phyloP scores from a whole-genome alignment of 352 stramenopile species.

The Phytophthora sojae region DNA sequence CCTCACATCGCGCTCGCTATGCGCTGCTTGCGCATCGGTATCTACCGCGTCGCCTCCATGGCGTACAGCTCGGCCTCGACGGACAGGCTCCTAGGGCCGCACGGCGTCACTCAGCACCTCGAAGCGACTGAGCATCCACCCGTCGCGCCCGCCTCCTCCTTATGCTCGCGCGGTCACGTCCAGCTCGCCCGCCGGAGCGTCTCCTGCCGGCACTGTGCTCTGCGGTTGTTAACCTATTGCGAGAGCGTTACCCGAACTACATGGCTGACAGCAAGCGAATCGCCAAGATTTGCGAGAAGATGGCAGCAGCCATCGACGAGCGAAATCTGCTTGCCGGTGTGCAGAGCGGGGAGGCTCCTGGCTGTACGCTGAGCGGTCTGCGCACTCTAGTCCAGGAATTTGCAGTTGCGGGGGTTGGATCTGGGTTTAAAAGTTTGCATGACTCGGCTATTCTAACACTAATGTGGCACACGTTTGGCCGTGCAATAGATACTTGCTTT shows the following conservation, averaged over 20 bases:
- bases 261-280: constrained; percentile 21
- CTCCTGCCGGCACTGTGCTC: too few species aligned
- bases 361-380: constrained; percentile 24
- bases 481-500: constrained; percentile 32
- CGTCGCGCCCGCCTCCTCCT: too few species aligned
- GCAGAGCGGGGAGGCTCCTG: constrained; percentile 29
- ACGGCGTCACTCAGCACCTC: too few species aligned
- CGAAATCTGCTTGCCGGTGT: constrained; percentile 26
- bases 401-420: background rate
- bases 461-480: constrained; percentile 21
- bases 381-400: constrained; percentile 12
- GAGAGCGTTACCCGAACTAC: constrained; percentile 10
- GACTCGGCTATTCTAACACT: background rate
- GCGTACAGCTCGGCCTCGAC: too few species aligned
- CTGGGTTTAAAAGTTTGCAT: background rate
- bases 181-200: too few species aligned
- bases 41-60: too few species aligned
- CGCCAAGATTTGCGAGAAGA: constrained; percentile 31
- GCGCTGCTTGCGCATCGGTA: too few species aligned
- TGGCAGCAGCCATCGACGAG: constrained; percentile 32
- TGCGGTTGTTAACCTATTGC: constrained; percentile 9
- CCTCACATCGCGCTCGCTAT: too few species aligned
- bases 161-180: too few species aligned
- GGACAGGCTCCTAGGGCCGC: too few species aligned
- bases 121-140: too few species aligned